Evolutionary conservation across 768 basidiomycete species (phyloP), one percentile per base, ranked within the genome.

Genomic region (Xanthoconium stramineum): DNA sequence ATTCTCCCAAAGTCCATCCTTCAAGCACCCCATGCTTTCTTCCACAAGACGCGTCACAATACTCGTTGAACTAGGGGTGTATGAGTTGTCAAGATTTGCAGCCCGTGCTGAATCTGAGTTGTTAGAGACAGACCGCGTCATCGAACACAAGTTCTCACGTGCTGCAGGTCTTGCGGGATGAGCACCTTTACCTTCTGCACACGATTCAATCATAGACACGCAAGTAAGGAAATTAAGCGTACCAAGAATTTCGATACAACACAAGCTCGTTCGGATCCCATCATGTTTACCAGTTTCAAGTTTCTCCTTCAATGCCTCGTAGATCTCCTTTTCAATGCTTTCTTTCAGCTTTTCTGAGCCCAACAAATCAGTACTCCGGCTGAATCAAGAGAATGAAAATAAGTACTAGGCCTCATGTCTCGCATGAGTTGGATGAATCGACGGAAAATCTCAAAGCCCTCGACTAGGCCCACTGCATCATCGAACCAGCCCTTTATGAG

Each of bases 241-340:
- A 50, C 49, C 49, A 14, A 50, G 49, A n/a, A 50, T 40, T 15
- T 50, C 49, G 17, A 50, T 39, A 32, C 49, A 50, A n/a, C 11
- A 30, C 29, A 50, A 20, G 39, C 49, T 40, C 20, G 49, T 50
- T 39, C 49, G 38, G 30, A 50, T 40, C 5, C 39, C 49, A 14
- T 40, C 49, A 9, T 12, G 39, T 6, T 50, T 20, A 40, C 5
- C 4, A 32, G 11, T 28, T 47, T 47, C 12, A 50, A 50, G 49
- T 39, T 40, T 50, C 38, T 50, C 14, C 40, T 50, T 50, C n/a
- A 39, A 32, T 9, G 17, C 9, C 19, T 50, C 19, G 29, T 50
- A 24, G 24, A 24, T 24, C 24, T 24, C 24, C 24, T 24, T 24
- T 24, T 24, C 24, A 24, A 24, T 24, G 4, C 24, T 4, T 24